Evolutionary conservation across 2,329 filamentous ascomycete genomes (phyloP), one percentile per base, ranked within the genome.

Genomic region (Sclerotinia trifoliorum): DNA sequence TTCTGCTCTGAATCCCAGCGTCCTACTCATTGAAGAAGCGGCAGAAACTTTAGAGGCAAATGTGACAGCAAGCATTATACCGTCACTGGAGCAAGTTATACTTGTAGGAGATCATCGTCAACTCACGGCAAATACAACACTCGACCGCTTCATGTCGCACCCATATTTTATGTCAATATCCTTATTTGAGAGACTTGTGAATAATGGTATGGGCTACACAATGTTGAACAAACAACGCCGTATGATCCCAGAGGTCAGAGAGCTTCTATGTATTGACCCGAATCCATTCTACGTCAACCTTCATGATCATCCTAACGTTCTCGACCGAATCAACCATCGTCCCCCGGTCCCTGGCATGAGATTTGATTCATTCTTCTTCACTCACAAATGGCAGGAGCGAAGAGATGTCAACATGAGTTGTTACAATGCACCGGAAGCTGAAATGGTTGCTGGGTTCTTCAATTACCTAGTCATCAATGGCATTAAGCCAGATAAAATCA

Each of bases 401-500:
- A 81, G 81, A 0, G 88, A 93, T 69, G 81, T 83, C 42, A 84
- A 89, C 57, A 81, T 85, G 69, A 94, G 90, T 46, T 88, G 85
- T 42, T 85, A 84, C 75, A 97, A 97, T 74, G 77, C 80, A 0
- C 78, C 83, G 2, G 94, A 97, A 76, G 92, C 92, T 0, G 80
- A 86, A 1, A 94, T 97, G 89, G 82, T 97, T 42, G 85, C 88
- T 0, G 83, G 83, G 0, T 91, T 96, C 71, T 88, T 89, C 71
- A 80, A 86, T 35, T 91, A 97, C 74, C 85, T 97, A 0, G 77
- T 89, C 0, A 80, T 87, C 69, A 94, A 94, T 70, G 89, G 89
- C 0, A 80, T 89, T 0, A 73, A 80, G 0, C 77, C 84, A 0
- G 77, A 80, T 0, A 82, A 89, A 7, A 93, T 97, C 67, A 96